Evolutionary conservation across 1,284 basidiomycete species (phyloP), one percentile per base, ranked within the genome.

Genomic region (Mycosarcoma mackinlayi): DNA sequence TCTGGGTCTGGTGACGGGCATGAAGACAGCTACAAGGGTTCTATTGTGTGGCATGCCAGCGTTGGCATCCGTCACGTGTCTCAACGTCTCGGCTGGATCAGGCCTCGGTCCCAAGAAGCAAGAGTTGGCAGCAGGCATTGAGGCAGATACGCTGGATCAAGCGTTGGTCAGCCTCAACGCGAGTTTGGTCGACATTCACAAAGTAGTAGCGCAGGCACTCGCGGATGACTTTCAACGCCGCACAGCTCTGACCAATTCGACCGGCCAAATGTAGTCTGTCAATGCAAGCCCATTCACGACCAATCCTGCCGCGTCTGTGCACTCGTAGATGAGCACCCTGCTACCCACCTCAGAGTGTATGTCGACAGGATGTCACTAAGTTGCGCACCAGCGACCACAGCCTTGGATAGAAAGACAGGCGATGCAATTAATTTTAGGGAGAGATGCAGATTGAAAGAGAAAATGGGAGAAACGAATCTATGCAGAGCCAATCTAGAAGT

Each of bases 41-140:
- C 87, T 91, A 0, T 83, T 94, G 25, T 89, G 92, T 1, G 91
- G 89, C 62, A 89, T 98, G 86, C 94, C 95, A 46, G 94, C 94
- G 0, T 85, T 98, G n/a, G 89, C 88, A n/a, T 90, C 87, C 10
- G 85, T 94, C 11, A 94, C 93, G 3, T 73, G 69, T 25, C 50
- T 73, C 37, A 59, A 64, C 14, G 46, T 73, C 28, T 52, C 55
- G 1, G 53, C 69, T 10, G 68, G 54, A 0, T 63, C 63, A 25
- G 21, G n/a, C n/a, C n/a, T n/a, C n/a, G n/a, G 6, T 9, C 25
- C 24, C 21, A 7, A 8, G 21, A 2, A 2, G 16, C 33, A 39
- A 16, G 34, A 10, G 7, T 31, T 24, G 9, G 31, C 7, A 3
- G 54, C 68, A 13, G 62, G 58, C 5, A 53, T 71, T 3, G 53